Evolutionary conservation across 2,329 filamentous ascomycete species (phyloP).

Genomic region (Sporothrix humicola): DNA sequence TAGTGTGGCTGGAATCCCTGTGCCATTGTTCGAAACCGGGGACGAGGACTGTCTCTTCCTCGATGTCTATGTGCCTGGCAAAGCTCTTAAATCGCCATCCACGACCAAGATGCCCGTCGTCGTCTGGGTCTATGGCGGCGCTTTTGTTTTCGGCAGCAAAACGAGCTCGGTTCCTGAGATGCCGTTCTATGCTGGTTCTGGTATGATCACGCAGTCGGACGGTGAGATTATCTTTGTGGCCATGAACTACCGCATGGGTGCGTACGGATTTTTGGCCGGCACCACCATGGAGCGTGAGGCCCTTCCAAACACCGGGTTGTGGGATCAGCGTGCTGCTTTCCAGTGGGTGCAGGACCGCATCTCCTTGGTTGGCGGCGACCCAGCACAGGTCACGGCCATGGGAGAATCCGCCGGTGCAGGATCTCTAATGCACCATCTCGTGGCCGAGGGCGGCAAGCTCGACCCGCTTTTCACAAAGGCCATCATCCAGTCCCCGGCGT

Average conservation of each 20-base stretch:
- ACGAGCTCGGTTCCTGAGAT: conserved; percentile 45
- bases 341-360: conserved; percentile 58
- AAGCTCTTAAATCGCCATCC: conserved; percentile 47
- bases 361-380: conserved; percentile 54
- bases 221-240: conserved; percentile 53
- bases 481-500: conserved; percentile 47
- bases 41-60: conserved; percentile 57
- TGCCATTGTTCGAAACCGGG: conserved; percentile 43
- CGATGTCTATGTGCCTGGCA: conserved; percentile 55
- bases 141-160: conserved; percentile 52
- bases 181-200: conserved; percentile 49
- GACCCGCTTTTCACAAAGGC: conserved; percentile 51
- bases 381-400: conserved; percentile 53
- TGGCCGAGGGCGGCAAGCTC: conserved; percentile 50
- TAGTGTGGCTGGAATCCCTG: conserved; percentile 44
- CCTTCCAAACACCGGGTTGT: conserved; percentile 52
- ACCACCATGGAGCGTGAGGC: conserved; percentile 51
- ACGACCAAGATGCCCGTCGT: conserved; percentile 50
- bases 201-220: conserved; percentile 45
- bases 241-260: conserved; percentile 57
- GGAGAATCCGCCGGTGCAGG: conserved; percentile 59
- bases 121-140: conserved; percentile 55
- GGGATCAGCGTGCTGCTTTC: conserved; percentile 53
- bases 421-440: conserved; percentile 57
- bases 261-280: conserved; percentile 55